Evolutionary conservation across 768 basidiomycete genomes (phyloP), one percentile per base, ranked within the genome.

Genomic region (Panaeolus cyanescens): DNA sequence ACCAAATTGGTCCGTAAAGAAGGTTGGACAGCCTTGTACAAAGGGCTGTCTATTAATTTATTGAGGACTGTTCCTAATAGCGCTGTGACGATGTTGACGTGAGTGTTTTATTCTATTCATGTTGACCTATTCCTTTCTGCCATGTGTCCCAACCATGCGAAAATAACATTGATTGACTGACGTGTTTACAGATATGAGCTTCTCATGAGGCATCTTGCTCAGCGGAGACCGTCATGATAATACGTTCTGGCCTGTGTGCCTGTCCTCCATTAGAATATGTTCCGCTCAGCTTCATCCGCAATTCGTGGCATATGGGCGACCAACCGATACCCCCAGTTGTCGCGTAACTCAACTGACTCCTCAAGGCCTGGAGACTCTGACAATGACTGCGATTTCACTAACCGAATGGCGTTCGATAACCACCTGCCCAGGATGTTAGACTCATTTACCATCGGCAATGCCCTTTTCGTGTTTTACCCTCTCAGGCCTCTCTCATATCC

Each of bases 41-140:
- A 91, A 62, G 97, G 97, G 6, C 73, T 99, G 61, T 92, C 91
- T n/a, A 87, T 98, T 64, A 99, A 98, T 75, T 83, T 99, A 25
- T 75, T 98, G 56, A 82, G 96, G 61, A 99, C 97, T 7, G 96
- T 99, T 64, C 97, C 97, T 15, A 95, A 95, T 73, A 94, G 92
- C 67, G 95, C 95, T 3, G 91, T 98, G 64, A 99, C 97, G 36
- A 91, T 99, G 85, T 75, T 99, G 71, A 94, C 93, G 91, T 96
- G 81, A 69, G 79, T 79, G 0, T 4, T 34, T n/a, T 17, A n/a
- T 40, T 40, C 5, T 5, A 25, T 58, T 54, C 32, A 37, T 58
- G 33, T 58, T 5, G 40, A 4, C 37, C 54, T 32, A 13, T 13
- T n/a, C n/a, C n/a, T 28, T 39, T 17, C 22, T 32, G 19, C 7